Percentiles rank a stretch among this genome's conserved stretches.
Conservation (phyloP, 176 grass and related monocot species). For the Paspalum vaginatum region DNA sequence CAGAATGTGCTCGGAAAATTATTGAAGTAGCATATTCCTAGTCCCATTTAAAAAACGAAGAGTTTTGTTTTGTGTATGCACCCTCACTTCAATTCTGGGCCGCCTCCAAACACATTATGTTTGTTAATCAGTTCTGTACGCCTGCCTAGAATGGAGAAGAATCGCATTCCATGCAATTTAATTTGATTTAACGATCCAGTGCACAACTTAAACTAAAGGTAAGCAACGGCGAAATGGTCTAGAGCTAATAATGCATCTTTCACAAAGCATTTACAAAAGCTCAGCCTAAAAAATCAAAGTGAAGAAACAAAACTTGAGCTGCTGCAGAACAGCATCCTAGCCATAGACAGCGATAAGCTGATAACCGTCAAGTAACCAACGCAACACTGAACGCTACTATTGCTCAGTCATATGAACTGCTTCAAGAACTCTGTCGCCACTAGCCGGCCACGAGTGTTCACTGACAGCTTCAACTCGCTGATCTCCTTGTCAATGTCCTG, state of each 20-base stretch:
- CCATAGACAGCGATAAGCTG: background rate
- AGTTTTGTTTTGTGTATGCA: too few relatives aligned
- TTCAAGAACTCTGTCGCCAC: conserved; percentile 96
- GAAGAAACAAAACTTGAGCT: background rate
- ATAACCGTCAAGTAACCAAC: too few relatives aligned
- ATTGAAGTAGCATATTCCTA: too few relatives aligned
- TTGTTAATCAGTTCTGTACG: too few relatives aligned
- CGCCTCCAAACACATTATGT: too few relatives aligned
- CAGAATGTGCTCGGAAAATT: background rate
- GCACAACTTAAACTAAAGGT: too few relatives aligned
- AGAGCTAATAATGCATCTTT: background rate
- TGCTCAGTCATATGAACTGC: conserved; percentile 73
- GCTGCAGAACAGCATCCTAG: background rate
- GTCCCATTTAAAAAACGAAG: too few relatives aligned
- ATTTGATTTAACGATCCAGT: too few relatives aligned
- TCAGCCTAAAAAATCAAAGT: background rate
- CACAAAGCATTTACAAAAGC: conserved; percentile 8
- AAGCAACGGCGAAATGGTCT: background rate
- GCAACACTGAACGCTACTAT: background rate
- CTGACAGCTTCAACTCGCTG: conserved; percentile 84
- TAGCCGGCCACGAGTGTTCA: conserved; percentile 89
- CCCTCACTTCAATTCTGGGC: too few relatives aligned
- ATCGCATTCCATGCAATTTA: too few relatives aligned
- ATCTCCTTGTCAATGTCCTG: conserved; percentile 97
- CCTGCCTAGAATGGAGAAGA: too few relatives aligned